phyloP scores from a whole-genome alignment of 2,329 filamentous ascomycete species.

The Waltergamsia citrina region DNA sequence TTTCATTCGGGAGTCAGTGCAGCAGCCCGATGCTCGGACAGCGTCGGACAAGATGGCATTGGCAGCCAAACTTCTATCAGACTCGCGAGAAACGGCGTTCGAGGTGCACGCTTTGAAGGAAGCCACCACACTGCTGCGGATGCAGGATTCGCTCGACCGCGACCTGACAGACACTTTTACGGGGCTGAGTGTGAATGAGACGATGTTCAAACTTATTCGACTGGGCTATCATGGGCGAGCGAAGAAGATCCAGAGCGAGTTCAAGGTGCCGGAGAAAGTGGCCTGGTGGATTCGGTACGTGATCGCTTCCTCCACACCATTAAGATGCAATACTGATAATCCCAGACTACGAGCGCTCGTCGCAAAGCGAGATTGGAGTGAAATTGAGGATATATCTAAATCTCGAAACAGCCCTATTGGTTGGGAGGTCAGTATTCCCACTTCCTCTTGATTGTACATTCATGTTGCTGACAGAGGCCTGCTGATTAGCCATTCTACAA shows the following conservation, averaged over 20 bases:
- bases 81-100: constrained; percentile 69
- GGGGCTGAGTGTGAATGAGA: constrained; percentile 83
- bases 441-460: neutral
- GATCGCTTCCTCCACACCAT: constrained; percentile 2
- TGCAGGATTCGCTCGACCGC: constrained; percentile 79
- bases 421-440: constrained; percentile 64
- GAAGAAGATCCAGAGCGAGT: constrained; percentile 81
- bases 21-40: constrained; percentile 58
- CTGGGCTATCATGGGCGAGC: constrained; percentile 77
- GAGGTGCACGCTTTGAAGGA: constrained; percentile 73
- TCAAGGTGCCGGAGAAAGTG: constrained; percentile 85
- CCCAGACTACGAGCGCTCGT: constrained; percentile 79
- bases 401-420: constrained; percentile 84
- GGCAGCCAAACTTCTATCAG: constrained; percentile 71
- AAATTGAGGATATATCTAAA: constrained; percentile 77
- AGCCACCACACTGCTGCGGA: constrained; percentile 66
- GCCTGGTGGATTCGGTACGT: constrained; percentile 71
- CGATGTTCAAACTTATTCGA: constrained; percentile 78
- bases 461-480: neutral
- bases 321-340: neutral
- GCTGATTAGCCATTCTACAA: constrained; percentile 78
- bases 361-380: constrained; percentile 81
- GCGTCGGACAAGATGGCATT: constrained; percentile 82
- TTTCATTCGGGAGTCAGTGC: constrained; percentile 74
- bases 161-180: constrained; percentile 71